phyloP scores from a whole-genome alignment of 2,329 filamentous ascomycete species.

The Fusarium sp. region DNA sequence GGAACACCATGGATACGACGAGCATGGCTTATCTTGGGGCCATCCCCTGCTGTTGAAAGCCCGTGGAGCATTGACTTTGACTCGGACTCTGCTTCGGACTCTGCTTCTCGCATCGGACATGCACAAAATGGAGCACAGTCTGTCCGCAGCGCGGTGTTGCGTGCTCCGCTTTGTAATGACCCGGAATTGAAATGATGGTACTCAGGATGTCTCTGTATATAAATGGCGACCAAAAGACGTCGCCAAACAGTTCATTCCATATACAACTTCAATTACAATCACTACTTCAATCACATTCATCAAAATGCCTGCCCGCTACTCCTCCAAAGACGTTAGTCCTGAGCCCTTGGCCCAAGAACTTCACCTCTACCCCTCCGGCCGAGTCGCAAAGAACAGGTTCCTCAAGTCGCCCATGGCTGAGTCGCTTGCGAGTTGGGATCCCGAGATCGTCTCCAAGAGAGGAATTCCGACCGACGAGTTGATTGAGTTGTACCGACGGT shows the following conservation, averaged over 20 bases:
- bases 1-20: neutral
- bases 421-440: slow-evolving; percentile 67
- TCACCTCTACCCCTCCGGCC: slow-evolving; percentile 53
- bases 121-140: neutral
- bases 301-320: slow-evolving; percentile 33
- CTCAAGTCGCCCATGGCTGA: slow-evolving; percentile 76
- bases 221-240: neutral
- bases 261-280: neutral
- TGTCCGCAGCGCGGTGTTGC: neutral
- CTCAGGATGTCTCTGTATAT: neutral
- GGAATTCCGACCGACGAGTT: slow-evolving; percentile 52
- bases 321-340: slow-evolving; percentile 23
- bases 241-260: neutral
- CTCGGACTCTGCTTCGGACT: neutral
- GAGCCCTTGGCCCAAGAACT: slow-evolving; percentile 54
- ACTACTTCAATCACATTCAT: neutral
- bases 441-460: slow-evolving; percentile 59
- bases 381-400: slow-evolving; percentile 69
- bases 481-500: slow-evolving; percentile 66
- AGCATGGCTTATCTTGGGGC: neutral
- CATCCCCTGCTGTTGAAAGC: neutral
- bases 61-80: neutral
- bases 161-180: neutral
- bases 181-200: neutral
- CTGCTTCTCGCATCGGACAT: neutral